Base-by-base conservation (phyloP, 768 basidiomycete species). In the Tricholoma sp. region DNA sequence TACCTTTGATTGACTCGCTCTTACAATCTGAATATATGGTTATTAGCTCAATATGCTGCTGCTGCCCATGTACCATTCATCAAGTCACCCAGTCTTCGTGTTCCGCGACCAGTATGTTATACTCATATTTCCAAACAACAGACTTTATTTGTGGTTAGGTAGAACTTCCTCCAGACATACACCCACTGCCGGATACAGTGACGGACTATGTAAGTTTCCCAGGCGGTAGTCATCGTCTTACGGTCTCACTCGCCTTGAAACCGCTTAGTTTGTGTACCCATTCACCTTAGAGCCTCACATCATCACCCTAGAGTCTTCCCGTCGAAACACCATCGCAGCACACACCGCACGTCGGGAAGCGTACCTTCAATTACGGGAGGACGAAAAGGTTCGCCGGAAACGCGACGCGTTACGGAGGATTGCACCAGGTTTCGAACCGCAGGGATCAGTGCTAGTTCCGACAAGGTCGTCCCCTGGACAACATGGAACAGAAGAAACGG, bases 211-310 rank as follows among this genome's bases (percentile, higher is more conserved):
- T 95, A 52, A 63, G 72, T 37, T 53, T 51, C 37, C 32, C 41
- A 9, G 33, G 42, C 31, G 41, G 5, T 55, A 32, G 20, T 29
- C 32, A 45, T 44, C 20, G 20, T 57, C 37, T 47, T 42, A 41
- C 53, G 52, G 29, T 59, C 48, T 9, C 31, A 52, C 51, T 10
- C n/a, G 53, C 44, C 13, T 28, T 34, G 42, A 31, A 36, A 44
- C 17, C 17, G 8, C 18, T 5, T 67, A 98, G 95, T 97, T 98
- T 64, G 96, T 91, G 42, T 98, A 98, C 65, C 95, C 96, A 1
- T 98, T 93, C 76, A 89, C 94, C 3, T 81, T 98, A 52, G 96
- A 98, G 65, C 82, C 86, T 0, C 94, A 96, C 67, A 77, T 93
- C 61, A 70, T 95, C 52, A 81, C 84, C 1, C 72, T 91, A 39